A percentile compares a stretch with the other conserved stretches of the same genome.
Conservation (phyloP, 768 basidiomycete species). For the Mycena rebaudengoi region DNA sequence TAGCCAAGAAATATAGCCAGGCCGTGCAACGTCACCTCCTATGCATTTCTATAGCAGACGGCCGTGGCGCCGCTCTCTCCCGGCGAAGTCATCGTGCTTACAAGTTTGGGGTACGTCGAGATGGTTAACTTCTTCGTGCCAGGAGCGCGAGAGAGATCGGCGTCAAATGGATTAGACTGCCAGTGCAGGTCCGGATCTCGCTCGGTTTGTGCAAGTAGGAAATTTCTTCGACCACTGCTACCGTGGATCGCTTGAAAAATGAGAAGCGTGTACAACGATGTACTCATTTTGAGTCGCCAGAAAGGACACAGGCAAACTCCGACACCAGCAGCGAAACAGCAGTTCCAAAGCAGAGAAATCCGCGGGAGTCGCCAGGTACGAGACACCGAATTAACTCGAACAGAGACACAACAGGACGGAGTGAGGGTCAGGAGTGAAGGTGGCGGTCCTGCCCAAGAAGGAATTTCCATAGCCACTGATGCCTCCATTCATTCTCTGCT, state of each 20-base stretch:
- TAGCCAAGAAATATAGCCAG: background rate
- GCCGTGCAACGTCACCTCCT: constrained; percentile 1
- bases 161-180: background rate
- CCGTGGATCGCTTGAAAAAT: background rate
- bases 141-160: background rate
- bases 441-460: too few species aligned
- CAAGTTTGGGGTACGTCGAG: background rate
- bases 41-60: constrained; percentile 7
- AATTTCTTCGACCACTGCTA: background rate
- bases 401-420: constrained; percentile 1
- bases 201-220: background rate
- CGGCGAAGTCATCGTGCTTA: background rate
- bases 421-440: background rate
- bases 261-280: constrained; percentile 2
- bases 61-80: background rate
- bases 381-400: constrained; percentile 5
- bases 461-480: too few species aligned
- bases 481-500: too few species aligned
- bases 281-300: background rate
- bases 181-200: background rate
- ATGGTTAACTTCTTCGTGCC: too few species aligned
- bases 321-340: background rate
- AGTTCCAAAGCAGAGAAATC: constrained; percentile 1
- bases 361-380: background rate
- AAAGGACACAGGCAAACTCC: constrained; percentile 2